A percentile compares a stretch with the other conserved stretches of the same genome.
phyloP scores from a whole-genome alignment of 2,329 filamentous ascomycete species.

The Monosporascus ibericus region DNA sequence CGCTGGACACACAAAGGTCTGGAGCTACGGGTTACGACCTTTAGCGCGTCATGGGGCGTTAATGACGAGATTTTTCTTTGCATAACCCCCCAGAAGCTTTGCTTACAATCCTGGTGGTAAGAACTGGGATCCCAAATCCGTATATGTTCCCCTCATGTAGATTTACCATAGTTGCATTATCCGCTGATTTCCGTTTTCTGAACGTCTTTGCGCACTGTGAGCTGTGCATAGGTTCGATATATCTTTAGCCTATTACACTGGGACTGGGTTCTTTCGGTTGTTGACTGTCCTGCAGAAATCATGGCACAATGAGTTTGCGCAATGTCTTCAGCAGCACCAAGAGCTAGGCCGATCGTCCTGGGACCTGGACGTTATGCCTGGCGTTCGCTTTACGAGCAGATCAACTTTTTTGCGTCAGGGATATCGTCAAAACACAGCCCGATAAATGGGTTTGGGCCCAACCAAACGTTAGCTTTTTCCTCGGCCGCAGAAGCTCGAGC shows the following conservation, averaged over 20 bases:
- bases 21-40: background rate
- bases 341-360: constrained; percentile 25
- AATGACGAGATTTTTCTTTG: background rate
- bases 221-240: too few species aligned
- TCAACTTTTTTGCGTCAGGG: constrained; percentile 19
- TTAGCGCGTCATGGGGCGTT: background rate
- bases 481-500: constrained; percentile 13
- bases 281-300: constrained; percentile 1
- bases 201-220: too few species aligned
- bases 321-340: constrained; percentile 19
- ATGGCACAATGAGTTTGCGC: constrained; percentile 22
- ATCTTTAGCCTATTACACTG: too few species aligned
- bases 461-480: constrained; percentile 15
- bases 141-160: background rate
- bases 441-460: constrained; percentile 10
- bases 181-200: too few species aligned
- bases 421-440: constrained; percentile 15
- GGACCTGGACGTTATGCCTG: constrained; percentile 23
- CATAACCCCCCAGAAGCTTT: background rate
- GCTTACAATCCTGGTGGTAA: too few species aligned
- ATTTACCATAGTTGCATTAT: background rate
- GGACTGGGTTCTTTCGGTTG: background rate
- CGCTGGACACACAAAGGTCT: background rate
- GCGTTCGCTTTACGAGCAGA: constrained; percentile 23
- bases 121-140: too few species aligned